Conservation (phyloP, 2,329 filamentous ascomycete species). For the Trichoderma sp. region DNA sequence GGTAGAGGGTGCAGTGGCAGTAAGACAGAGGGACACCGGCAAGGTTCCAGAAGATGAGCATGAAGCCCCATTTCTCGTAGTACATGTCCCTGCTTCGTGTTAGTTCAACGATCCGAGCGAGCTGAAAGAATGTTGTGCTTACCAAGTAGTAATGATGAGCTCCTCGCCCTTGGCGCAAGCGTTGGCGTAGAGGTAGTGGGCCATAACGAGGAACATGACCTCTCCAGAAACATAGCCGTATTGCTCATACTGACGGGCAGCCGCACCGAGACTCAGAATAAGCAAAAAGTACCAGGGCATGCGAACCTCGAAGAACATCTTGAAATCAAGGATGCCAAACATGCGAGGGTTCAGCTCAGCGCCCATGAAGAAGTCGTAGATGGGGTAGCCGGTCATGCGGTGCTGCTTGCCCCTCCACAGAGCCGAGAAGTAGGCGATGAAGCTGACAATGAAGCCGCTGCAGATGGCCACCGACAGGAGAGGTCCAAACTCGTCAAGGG, state of each 20-base stretch:
- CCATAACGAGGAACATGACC: slow-evolving; percentile 79
- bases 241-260: slow-evolving; percentile 76
- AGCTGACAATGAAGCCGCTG: slow-evolving; percentile 78
- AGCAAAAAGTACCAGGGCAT: slow-evolving; percentile 91
- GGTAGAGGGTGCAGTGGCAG: slow-evolving; percentile 88
- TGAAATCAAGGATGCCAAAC: slow-evolving; percentile 77
- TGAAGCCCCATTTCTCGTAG: slow-evolving; percentile 95
- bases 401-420: slow-evolving; percentile 76
- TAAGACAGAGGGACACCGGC: slow-evolving; percentile 87
- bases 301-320: slow-evolving; percentile 94
- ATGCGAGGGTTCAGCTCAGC: slow-evolving; percentile 78
- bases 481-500: slow-evolving; percentile 93
- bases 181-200: slow-evolving; percentile 88
- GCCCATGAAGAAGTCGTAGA: slow-evolving; percentile 92
- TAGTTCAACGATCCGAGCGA: not conserved
- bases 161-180: slow-evolving; percentile 91
- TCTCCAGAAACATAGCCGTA: slow-evolving; percentile 87
- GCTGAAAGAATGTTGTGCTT: slow-evolving; percentile 20
- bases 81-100: slow-evolving; percentile 69
- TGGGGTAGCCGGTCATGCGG: slow-evolving; percentile 83
- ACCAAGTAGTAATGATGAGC: slow-evolving; percentile 80
- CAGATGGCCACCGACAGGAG: slow-evolving; percentile 90
- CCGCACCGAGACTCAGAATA: slow-evolving; percentile 70
- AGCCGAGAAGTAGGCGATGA: slow-evolving; percentile 84
- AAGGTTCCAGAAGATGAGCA: slow-evolving; percentile 97